phyloP scores from a whole-genome alignment of 352 stramenopile species.

The Phytophthora ohioensis region DNA sequence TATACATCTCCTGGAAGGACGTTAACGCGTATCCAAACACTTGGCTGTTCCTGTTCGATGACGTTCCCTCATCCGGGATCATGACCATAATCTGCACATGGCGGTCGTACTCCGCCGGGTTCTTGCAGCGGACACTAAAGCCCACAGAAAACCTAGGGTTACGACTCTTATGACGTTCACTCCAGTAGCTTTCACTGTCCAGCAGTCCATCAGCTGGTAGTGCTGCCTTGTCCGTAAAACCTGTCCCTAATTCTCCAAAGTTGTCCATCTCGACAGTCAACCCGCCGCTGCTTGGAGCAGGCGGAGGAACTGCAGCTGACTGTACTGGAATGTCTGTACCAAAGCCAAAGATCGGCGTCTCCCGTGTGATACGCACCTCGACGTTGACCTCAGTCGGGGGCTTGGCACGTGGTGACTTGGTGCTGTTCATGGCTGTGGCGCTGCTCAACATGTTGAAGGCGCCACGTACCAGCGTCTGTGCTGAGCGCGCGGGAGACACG shows the following conservation, averaged over 20 bases:
- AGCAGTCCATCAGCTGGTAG: constrained; percentile 39
- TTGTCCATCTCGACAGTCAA: constrained; percentile 28
- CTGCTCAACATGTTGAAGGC: constrained; percentile 76
- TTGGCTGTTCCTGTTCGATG: constrained; percentile 69
- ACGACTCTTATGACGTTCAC: constrained; percentile 67
- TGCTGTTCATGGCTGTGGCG: constrained; percentile 36
- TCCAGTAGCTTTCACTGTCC: constrained; percentile 74
- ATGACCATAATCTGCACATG: constrained; percentile 83
- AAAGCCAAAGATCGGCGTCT: constrained; percentile 52
- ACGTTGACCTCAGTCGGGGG: constrained; percentile 72
- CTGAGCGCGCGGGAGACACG: constrained; percentile 57
- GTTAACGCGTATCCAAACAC: constrained; percentile 77
- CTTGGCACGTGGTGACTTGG: constrained; percentile 59
- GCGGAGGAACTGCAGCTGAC: background rate
- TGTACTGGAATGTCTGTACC: constrained; percentile 15
- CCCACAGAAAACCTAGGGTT: constrained; percentile 77
- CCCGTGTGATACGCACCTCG: constrained; percentile 65
- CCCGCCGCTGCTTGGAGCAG: background rate
- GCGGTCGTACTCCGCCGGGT: constrained; percentile 56
- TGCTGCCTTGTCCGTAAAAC: constrained; percentile 21
- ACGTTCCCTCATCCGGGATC: constrained; percentile 76
- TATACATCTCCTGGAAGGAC: constrained; percentile 84
- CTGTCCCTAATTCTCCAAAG: constrained; percentile 12
- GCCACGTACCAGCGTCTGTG: constrained; percentile 80
- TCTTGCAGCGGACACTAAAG: constrained; percentile 65